Conservation (phyloP, 257 asterid genomes). For the Avicennia marina region DNA sequence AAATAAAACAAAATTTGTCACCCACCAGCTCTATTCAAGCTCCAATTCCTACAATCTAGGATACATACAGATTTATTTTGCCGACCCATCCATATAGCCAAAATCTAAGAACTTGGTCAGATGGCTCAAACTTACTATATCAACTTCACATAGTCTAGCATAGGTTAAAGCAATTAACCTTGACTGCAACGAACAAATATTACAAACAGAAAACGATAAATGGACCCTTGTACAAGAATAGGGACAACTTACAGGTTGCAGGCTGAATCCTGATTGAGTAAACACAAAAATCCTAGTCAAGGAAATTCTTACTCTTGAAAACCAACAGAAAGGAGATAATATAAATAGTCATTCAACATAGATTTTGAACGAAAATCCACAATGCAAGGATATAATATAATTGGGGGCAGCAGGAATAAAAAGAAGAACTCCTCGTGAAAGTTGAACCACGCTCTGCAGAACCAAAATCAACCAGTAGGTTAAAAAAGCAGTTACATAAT, state of each 20-base stretch:
- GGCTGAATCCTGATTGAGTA: conserved; percentile 96
- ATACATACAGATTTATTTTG: neutral
- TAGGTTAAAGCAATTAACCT: no score
- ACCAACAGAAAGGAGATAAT: conserved; percentile 14
- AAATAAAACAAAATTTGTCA: no score
- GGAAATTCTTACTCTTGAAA: conserved; percentile 31
- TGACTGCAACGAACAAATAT: no score
- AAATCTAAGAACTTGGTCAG: neutral
- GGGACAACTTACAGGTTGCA: conserved; percentile 80
- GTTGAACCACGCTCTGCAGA: conserved; percentile 94
- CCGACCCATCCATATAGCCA: conserved; percentile 4
- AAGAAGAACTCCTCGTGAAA: conserved; percentile 99
- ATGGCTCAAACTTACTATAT: neutral
- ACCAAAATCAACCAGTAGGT: conserved; percentile 14
- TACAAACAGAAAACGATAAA: neutral
- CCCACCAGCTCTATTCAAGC: no score
- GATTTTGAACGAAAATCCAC: neutral
- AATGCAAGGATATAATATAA: conserved; percentile 88
- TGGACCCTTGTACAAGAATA: neutral
- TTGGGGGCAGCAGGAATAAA: conserved; percentile 93
- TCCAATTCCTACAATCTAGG: conserved; percentile 3
- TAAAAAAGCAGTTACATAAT: neutral
- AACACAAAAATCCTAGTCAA: conserved; percentile 47
- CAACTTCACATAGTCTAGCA: no score
- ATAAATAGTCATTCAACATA: conserved; percentile 8